Evolutionary conservation across 202 grass and related monocot genomes (phyloP).

Genomic region (Hordeum pubiflorum): DNA sequence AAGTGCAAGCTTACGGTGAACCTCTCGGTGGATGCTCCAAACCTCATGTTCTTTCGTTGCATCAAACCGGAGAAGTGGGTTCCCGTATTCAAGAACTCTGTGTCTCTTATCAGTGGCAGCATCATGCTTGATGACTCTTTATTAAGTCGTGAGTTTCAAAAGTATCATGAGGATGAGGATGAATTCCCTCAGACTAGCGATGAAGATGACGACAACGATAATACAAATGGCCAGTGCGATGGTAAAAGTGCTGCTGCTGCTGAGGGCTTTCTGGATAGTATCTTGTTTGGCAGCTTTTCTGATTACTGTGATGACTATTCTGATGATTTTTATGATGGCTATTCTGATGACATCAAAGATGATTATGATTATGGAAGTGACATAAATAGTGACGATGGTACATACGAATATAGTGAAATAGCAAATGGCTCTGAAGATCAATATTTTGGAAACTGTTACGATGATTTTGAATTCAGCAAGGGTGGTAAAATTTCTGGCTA

Average conservation of each 20-base stretch:
- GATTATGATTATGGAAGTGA: conserved; percentile 32
- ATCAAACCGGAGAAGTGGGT: conserved; percentile 14
- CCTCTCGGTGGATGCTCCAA: conserved; percentile 21
- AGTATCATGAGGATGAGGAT: neutral
- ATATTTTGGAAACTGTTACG: neutral
- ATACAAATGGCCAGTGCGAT: neutral
- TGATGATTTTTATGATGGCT: conserved; percentile 1
- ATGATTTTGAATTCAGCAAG: neutral
- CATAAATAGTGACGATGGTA: conserved; percentile 26
- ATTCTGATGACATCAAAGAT: neutral
- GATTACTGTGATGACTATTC: neutral
- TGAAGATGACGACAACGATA: conserved; percentile 8
- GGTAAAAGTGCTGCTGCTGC: neutral
- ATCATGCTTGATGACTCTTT: conserved; percentile 30
- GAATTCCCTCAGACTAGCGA: conserved; percentile 19
- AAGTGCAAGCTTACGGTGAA: conserved; percentile 8
- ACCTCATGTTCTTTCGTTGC: conserved; percentile 15
- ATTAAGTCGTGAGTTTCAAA: neutral
- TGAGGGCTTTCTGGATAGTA: neutral
- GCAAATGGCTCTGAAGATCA: conserved; percentile 14
- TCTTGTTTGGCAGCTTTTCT: neutral
- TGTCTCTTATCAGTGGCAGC: neutral
- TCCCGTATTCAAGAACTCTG: conserved; percentile 26
- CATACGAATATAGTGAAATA: conserved; percentile 28
- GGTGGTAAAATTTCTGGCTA: neutral